Percentiles rank a stretch among this genome's conserved stretches.
These are phyloP conservation scores for Linum trigynum DNA, from an alignment of 345 rosid genomes.

Conservation along the genomic window DNA sequence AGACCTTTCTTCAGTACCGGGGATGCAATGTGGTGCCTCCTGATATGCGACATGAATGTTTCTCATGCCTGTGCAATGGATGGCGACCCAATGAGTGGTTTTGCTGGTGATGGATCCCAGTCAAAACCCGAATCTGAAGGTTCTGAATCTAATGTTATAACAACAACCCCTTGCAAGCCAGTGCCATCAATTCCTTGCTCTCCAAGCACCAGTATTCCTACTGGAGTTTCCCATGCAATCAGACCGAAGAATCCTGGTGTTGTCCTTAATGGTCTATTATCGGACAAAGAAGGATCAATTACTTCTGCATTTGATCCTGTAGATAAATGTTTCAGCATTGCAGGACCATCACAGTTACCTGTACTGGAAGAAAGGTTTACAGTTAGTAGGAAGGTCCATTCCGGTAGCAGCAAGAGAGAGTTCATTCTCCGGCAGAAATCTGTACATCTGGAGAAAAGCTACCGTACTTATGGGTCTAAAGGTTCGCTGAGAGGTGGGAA, in stretches of 20 bases:
- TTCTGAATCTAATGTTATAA: constrained; percentile 32
- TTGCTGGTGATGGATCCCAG: constrained; percentile 35
- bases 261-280: constrained; percentile 23
- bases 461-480: constrained; percentile 48
- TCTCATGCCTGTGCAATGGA: constrained; percentile 90
- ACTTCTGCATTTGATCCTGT: constrained; percentile 26
- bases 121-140: constrained; percentile 32
- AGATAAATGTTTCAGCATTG: constrained; percentile 35
- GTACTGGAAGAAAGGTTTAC: constrained; percentile 53
- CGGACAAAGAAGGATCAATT: constrained; percentile 40
- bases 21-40: constrained; percentile 96
- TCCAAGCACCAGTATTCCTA: constrained; percentile 20
- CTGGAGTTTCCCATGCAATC: constrained; percentile 25
- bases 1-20: constrained; percentile 79
- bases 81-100: constrained; percentile 44
- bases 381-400: constrained; percentile 48
- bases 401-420: constrained; percentile 56
- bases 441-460: constrained; percentile 53
- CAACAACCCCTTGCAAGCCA: constrained; percentile 31
- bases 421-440: constrained; percentile 61
- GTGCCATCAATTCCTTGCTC: constrained; percentile 35
- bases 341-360: constrained; percentile 45
- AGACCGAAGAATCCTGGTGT: constrained; percentile 39
- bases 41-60: constrained; percentile 92
- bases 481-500: constrained; percentile 42